Conservation (phyloP, 73 alveolate species). For the Stentor roeselii region DNA sequence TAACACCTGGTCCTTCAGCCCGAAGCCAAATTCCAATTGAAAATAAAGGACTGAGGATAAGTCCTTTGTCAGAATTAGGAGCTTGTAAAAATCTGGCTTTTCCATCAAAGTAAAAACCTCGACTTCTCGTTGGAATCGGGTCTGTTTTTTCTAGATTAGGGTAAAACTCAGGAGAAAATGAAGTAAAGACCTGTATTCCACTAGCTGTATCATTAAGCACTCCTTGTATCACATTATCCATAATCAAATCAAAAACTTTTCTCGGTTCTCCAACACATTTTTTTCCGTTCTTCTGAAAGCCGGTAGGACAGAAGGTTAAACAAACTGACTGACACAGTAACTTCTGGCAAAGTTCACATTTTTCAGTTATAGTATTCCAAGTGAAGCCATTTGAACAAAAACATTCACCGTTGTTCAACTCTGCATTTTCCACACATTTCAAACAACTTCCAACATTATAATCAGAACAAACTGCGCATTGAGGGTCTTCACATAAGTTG, state of each 20-base stretch:
- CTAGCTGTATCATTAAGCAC: not conserved
- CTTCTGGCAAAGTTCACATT: not conserved
- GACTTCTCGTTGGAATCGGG: not conserved
- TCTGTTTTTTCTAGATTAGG: not conserved
- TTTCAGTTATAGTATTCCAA: not conserved
- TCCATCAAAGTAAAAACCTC: conserved; percentile 3
- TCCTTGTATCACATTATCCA: not conserved
- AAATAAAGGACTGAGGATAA: not conserved
- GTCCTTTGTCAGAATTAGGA: not conserved
- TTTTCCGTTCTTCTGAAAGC: not conserved
- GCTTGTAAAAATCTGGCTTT: not conserved
- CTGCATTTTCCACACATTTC: not conserved
- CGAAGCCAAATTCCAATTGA: not conserved
- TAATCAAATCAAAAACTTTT: not conserved
- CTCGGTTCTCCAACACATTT: not conserved
- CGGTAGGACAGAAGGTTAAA: not conserved
- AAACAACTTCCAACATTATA: not conserved
- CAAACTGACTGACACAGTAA: not conserved
- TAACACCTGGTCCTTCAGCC: not conserved
- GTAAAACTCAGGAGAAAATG: not conserved
- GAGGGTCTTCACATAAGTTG: not conserved
- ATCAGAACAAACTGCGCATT: not conserved
- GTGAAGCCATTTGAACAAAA: not conserved
- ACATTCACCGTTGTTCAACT: not conserved
- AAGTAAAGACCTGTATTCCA: not conserved